These are phyloP conservation scores for Solanum rostratum DNA, from an alignment of 257 asterid species.

Conservation along the genomic window DNA sequence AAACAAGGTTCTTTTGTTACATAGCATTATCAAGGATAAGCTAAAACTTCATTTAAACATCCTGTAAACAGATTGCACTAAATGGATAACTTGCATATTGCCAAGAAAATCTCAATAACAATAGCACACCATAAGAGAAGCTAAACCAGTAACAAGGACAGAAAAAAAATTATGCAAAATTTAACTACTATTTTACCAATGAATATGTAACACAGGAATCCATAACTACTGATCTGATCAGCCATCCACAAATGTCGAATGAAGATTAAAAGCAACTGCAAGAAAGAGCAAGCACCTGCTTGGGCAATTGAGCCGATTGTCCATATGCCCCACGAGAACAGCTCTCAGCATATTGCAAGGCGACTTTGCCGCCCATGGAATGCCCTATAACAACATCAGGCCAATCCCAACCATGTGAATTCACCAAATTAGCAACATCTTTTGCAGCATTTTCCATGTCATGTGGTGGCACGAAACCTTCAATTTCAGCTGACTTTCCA, in stretches of 20 bases:
- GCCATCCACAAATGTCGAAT: background rate
- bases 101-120: background rate
- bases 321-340: slow-evolving; percentile 69
- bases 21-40: background rate
- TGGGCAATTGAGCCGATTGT: slow-evolving; percentile 38
- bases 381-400: slow-evolving; percentile 95
- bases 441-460: slow-evolving; percentile 66
- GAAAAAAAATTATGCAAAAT: background rate
- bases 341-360: slow-evolving; percentile 71
- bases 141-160: background rate
- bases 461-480: slow-evolving; percentile 57
- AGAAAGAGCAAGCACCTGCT: slow-evolving; percentile 46
- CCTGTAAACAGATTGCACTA: background rate
- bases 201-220: background rate
- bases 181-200: background rate
- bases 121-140: background rate
- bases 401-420: slow-evolving; percentile 65
- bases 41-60: background rate
- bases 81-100: background rate
- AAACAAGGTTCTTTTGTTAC: background rate
- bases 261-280: background rate
- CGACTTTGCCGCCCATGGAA: slow-evolving; percentile 96
- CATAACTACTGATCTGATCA: background rate
- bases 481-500: slow-evolving; percentile 64
- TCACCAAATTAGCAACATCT: slow-evolving; percentile 70